Conservation (phyloP, 2,329 filamentous ascomycete species). For the Aspergillus cejpii region DNA sequence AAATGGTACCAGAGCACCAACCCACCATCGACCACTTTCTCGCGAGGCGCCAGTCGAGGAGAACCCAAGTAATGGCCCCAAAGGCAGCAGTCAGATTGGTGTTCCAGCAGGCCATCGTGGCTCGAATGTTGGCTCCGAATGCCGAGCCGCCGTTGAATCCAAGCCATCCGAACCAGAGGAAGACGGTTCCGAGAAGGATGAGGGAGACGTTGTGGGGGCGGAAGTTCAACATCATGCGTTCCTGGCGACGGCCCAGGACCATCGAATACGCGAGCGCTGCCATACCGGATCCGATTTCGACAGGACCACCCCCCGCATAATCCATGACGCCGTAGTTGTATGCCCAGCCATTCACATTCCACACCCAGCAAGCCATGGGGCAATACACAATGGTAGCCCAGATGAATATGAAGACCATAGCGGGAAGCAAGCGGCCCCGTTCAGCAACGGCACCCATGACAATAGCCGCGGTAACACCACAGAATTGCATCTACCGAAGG, state of each 20-base stretch:
- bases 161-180: constrained; percentile 98
- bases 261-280: constrained; percentile 91
- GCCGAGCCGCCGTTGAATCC: constrained; percentile 97
- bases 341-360: constrained; percentile 91
- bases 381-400: constrained; percentile 98
- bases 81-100: constrained; percentile 90
- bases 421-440: constrained; percentile 83
- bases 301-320: constrained; percentile 91
- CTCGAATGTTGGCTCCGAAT: constrained; percentile 89
- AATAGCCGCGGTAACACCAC: constrained; percentile 83
- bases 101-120: constrained; percentile 97
- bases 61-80: constrained; percentile 83
- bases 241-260: constrained; percentile 91
- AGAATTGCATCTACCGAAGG: constrained; percentile 98
- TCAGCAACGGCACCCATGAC: constrained; percentile 88
- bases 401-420: constrained; percentile 91
- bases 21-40: constrained; percentile 93
- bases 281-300: constrained; percentile 92
- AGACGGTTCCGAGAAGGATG: constrained; percentile 87
- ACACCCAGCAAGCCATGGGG: constrained; percentile 91
- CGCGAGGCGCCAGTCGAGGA: constrained; percentile 91
- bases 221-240: constrained; percentile 99
- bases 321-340: constrained; percentile 88
- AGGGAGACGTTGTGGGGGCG: constrained; percentile 97
- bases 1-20: constrained; percentile 84